phyloP scores from a whole-genome alignment of 2,329 filamentous ascomycete genomes.

The Setomelanomma holmii region DNA sequence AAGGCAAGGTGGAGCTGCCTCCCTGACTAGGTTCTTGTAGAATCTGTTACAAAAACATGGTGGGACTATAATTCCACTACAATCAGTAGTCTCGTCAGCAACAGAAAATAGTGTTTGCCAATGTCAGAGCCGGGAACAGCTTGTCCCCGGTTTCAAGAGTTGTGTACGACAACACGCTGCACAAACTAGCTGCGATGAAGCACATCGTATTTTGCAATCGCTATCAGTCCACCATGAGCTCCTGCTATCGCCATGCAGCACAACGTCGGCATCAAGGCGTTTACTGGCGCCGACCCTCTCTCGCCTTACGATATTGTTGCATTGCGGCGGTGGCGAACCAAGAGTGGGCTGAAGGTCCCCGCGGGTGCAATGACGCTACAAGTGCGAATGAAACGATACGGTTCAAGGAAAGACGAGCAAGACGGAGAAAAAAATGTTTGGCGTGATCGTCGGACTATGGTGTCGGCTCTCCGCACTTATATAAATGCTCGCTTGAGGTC shows the following conservation, averaged over 20 bases:
- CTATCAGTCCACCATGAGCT: neutral
- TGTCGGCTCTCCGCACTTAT: constrained; percentile 36
- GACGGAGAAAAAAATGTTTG: constrained; percentile 5
- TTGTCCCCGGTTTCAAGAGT: neutral
- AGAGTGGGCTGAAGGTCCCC: constrained; percentile 2
- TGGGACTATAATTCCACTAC: too few relatives aligned
- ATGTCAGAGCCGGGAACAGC: too few relatives aligned
- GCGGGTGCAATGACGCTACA: constrained; percentile 13
- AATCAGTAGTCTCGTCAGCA: too few relatives aligned
- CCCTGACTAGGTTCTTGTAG: too few relatives aligned
- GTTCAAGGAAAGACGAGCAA: constrained; percentile 3
- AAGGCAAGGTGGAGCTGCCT: too few relatives aligned
- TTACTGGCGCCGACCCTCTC: constrained; percentile 13
- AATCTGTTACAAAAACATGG: too few relatives aligned
- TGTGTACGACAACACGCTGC: neutral
- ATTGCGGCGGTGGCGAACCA: constrained; percentile 1
- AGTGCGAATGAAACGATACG: constrained; percentile 1
- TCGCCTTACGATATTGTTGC: neutral
- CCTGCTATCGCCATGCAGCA: constrained; percentile 2
- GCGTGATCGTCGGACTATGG: constrained; percentile 20
- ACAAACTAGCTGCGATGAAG: neutral
- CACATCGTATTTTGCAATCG: neutral
- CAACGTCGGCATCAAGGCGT: constrained; percentile 17
- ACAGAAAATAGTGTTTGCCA: too few relatives aligned
- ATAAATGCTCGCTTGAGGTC: constrained; percentile 8